phyloP scores from a whole-genome alignment of 2,329 filamentous ascomycete genomes.

The Paecilomyces niveus region DNA sequence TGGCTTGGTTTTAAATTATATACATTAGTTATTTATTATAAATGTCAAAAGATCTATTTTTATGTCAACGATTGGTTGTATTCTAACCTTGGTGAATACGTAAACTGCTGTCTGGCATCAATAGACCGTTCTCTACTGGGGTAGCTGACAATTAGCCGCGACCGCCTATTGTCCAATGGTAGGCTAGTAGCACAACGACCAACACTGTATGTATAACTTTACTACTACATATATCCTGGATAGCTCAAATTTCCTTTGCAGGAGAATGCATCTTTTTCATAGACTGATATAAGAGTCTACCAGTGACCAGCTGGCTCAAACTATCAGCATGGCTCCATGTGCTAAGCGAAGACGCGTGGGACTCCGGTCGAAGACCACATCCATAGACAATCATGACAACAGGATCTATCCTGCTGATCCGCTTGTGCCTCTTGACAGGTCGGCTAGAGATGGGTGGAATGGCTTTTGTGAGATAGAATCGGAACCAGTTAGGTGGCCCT shows the following conservation, averaged over 20 bases:
- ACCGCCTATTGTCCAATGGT: background rate
- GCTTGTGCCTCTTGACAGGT: slow-evolving; percentile 21
- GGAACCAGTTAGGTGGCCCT: slow-evolving; percentile 59
- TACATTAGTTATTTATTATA: too few relatives aligned
- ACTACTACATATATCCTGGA: too few relatives aligned
- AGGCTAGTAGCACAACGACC: background rate
- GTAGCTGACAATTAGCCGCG: background rate
- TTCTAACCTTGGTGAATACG: too few relatives aligned
- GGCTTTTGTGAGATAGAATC: slow-evolving; percentile 69
- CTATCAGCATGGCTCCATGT: slow-evolving; percentile 3
- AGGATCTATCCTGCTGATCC: slow-evolving; percentile 17
- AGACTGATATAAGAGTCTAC: slow-evolving; percentile 3
- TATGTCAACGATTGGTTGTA: too few relatives aligned
- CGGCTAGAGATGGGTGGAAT: slow-evolving; percentile 38
- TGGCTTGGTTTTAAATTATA: too few relatives aligned
- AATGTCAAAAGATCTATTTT: too few relatives aligned
- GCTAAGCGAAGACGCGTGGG: slow-evolving; percentile 6
- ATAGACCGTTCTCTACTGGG: background rate
- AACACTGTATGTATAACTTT: background rate
- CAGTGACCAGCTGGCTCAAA: slow-evolving; percentile 46
- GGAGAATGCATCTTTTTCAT: too few relatives aligned
- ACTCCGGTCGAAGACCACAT: background rate
- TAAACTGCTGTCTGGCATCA: background rate
- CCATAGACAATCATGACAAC: background rate
- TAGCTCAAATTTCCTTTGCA: too few relatives aligned